phyloP scores from a whole-genome alignment of 495 filamentous ascomycete genomes.

The Aspergillus bridgeri region DNA sequence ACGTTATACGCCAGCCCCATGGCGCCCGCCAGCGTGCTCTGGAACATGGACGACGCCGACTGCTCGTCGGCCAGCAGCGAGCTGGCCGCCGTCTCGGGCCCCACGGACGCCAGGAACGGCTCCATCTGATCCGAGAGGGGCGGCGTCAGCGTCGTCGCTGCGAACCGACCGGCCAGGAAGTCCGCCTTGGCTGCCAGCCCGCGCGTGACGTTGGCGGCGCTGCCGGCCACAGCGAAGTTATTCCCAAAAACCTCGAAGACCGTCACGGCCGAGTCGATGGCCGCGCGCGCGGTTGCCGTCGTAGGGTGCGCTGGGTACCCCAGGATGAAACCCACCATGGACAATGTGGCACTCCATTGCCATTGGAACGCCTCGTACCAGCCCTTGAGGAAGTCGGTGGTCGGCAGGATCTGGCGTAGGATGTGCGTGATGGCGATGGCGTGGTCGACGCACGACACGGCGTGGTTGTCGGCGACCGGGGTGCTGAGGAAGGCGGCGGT shows the following conservation, averaged over 20 bases:
- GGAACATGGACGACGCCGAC: neutral
- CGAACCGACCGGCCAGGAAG: slow-evolving; percentile 5
- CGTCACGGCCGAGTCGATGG: slow-evolving; percentile 35
- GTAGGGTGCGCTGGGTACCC: slow-evolving; percentile 32
- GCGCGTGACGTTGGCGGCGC: slow-evolving; percentile 39
- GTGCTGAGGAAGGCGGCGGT: neutral
- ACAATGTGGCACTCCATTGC: slow-evolving; percentile 51
- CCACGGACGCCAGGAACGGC: neutral
- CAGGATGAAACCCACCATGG: slow-evolving; percentile 47
- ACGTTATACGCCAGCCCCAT: neutral
- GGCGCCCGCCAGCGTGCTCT: neutral
- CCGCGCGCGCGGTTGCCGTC: slow-evolving; percentile 29
- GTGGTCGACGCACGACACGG: slow-evolving; percentile 40
- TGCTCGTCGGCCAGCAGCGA: neutral
- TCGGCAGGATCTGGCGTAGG: slow-evolving; percentile 44
- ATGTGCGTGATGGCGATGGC: slow-evolving; percentile 50
- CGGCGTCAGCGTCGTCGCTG: neutral
- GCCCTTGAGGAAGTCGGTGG: slow-evolving; percentile 42
- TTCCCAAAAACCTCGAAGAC: slow-evolving; percentile 46
- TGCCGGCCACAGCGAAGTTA: slow-evolving; percentile 41
- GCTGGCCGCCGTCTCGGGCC: neutral
- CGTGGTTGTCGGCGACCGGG: slow-evolving; percentile 26
- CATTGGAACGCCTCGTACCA: slow-evolving; percentile 51
- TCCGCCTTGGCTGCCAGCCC: slow-evolving; percentile 30
- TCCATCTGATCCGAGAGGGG: neutral